phyloP scores from a whole-genome alignment of 768 basidiomycete species.

The Vararia minispora region DNA sequence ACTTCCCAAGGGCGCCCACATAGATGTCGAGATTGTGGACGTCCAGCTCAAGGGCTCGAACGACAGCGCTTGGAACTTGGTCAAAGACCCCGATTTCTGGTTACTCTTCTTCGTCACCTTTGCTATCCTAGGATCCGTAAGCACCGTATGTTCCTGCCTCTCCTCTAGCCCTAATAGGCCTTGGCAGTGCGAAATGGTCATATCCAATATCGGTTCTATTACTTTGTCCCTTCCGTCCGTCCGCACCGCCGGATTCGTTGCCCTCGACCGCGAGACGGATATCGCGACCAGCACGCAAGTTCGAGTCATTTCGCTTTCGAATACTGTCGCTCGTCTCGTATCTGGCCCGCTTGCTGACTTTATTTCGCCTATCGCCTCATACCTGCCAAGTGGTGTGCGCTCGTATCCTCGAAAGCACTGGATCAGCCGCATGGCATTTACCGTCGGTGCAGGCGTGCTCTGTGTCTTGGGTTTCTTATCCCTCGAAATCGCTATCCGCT shows the following conservation, averaged over 20 bases:
- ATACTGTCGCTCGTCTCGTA: conserved; percentile 59
- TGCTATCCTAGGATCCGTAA: conserved; percentile 56
- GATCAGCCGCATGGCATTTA: conserved; percentile 53
- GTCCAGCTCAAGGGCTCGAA: conserved; percentile 20
- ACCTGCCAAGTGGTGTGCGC: conserved; percentile 25
- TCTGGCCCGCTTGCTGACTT: conserved; percentile 65
- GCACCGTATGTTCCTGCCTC: conserved; percentile 24
- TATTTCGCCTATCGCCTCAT: conserved; percentile 48
- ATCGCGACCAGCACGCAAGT: conserved; percentile 52
- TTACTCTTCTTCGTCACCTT: conserved; percentile 39
- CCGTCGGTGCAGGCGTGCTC: conserved; percentile 35
- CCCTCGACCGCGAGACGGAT: conserved; percentile 18
- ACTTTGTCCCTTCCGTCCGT: conserved; percentile 46
- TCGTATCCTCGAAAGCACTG: conserved; percentile 35
- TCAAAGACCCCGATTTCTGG: conserved; percentile 56
- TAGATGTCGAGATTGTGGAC: conserved; percentile 15
- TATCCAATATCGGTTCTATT: conserved; percentile 74
- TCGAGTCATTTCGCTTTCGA: conserved; percentile 54
- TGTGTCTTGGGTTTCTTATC: conserved; percentile 44
- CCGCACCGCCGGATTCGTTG: conserved; percentile 8
- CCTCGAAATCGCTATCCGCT: conserved; percentile 36
- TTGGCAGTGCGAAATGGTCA: conserved; percentile 50
- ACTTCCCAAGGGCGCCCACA: conserved; percentile 18
- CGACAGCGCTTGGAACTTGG: conserved; percentile 29
- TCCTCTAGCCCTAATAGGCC: neutral